A percentile compares a stretch with the other conserved stretches of the same genome.
These are phyloP conservation scores for Camelina hispida DNA, from an alignment of 345 rosid genomes.

Conservation along the genomic window DNA sequence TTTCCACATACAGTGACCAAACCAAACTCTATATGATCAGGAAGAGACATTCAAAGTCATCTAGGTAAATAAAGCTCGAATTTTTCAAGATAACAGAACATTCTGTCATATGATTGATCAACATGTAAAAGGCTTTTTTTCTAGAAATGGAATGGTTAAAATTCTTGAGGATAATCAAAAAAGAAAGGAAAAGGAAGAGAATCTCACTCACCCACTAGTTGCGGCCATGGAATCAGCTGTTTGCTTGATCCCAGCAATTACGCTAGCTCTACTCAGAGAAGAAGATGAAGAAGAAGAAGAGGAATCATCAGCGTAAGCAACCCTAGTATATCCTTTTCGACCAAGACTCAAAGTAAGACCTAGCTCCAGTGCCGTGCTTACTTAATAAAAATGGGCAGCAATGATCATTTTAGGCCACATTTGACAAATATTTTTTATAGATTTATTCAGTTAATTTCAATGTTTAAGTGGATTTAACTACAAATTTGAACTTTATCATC, in stretches of 20 bases:
- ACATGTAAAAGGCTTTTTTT: conserved; percentile 12
- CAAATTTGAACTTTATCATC: too few relatives aligned
- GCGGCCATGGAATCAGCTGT: conserved; percentile 68
- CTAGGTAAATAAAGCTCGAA: conserved; percentile 14
- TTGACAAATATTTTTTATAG: too few relatives aligned
- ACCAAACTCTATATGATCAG: conserved; percentile 17
- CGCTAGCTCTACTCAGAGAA: conserved; percentile 56
- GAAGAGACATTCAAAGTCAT: conserved; percentile 19
- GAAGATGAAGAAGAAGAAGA: conserved; percentile 58
- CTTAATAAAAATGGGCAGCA: too few relatives aligned
- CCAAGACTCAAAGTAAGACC: conserved; percentile 72
- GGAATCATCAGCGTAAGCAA: conserved; percentile 63
- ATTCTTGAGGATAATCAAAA: conserved; percentile 9
- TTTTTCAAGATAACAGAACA: conserved; percentile 18
- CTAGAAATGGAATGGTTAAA: conserved; percentile 11
- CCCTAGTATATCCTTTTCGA: conserved; percentile 47
- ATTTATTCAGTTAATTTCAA: too few relatives aligned
- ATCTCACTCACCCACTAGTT: conserved; percentile 64
- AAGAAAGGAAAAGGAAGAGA: conserved; percentile 14
- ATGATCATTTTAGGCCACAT: too few relatives aligned
- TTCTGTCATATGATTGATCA: conserved; percentile 24
- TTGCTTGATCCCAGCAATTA: conserved; percentile 64
- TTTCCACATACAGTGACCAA: conserved; percentile 5
- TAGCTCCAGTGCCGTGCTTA: too few relatives aligned
- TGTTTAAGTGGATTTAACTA: too few relatives aligned